A percentile compares a stretch with the other conserved stretches of the same genome.
Conservation (phyloP, 306 rosid genomes). For the Sechiopsis laciniata region DNA sequence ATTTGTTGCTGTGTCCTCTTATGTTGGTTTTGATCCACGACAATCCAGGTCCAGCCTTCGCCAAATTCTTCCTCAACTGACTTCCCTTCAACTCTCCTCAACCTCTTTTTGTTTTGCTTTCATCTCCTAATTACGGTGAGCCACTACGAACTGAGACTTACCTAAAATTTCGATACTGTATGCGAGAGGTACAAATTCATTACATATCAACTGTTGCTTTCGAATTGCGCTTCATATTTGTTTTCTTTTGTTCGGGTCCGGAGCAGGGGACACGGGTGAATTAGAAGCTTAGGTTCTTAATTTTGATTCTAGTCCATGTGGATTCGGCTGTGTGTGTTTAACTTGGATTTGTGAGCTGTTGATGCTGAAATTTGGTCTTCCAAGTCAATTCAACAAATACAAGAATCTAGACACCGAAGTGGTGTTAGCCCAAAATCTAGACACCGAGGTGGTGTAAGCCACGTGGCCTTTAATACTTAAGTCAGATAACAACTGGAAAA, state of each 20-base stretch:
- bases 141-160: not conserved
- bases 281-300: not conserved
- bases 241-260: not conserved
- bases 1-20: too few relatives aligned
- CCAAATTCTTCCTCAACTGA: not conserved
- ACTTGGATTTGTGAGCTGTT: not conserved
- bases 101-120: not conserved
- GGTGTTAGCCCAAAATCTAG: too few relatives aligned
- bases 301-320: not conserved
- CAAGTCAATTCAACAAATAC: too few relatives aligned
- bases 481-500: too few relatives aligned
- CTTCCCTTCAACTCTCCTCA: conserved; percentile 8
- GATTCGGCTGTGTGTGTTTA: not conserved
- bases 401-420: too few relatives aligned
- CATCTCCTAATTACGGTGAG: not conserved
- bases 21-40: too few relatives aligned
- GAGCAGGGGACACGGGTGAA: not conserved
- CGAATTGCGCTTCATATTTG: not conserved
- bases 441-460: too few relatives aligned
- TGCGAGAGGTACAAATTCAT: not conserved
- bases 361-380: too few relatives aligned
- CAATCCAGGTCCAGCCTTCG: not conserved
- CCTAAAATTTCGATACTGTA: too few relatives aligned
- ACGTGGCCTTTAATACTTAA: too few relatives aligned
- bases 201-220: not conserved